These are phyloP conservation scores for Lactarius tabidus DNA, from an alignment of 768 basidiomycete genomes.

Conservation along the genomic window DNA sequence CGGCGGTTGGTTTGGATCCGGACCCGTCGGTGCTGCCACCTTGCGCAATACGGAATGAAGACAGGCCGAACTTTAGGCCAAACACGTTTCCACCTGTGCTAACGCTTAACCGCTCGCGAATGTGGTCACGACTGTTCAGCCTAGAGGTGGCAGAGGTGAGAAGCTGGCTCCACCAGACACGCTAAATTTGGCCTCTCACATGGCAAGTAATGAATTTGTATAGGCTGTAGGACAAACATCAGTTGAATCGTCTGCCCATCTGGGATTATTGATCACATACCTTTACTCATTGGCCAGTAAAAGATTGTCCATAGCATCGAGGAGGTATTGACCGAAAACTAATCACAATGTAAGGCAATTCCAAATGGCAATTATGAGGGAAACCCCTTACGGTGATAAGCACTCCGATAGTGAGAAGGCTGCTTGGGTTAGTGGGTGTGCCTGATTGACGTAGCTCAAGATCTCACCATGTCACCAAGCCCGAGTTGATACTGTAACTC, in stretches of 20 bases:
- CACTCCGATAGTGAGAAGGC: conserved; percentile 23
- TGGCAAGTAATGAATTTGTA: conserved; percentile 49
- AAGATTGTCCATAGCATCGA: conserved; percentile 44
- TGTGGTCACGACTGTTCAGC: conserved; percentile 11
- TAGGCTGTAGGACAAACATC: conserved; percentile 36
- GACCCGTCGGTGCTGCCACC: neutral
- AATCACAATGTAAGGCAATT: neutral
- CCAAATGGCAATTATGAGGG: neutral
- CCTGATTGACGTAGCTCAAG: neutral
- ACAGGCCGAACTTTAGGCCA: neutral
- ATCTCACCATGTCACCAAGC: conserved; percentile 29
- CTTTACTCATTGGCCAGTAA: conserved; percentile 52
- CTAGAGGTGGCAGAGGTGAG: conserved; percentile 7
- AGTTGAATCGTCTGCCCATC: neutral
- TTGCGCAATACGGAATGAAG: neutral
- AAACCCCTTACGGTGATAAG: conserved; percentile 23
- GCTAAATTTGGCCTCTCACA: conserved; percentile 36
- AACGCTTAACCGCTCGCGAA: neutral
- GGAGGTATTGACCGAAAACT: conserved; percentile 36
- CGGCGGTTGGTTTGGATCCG: neutral
- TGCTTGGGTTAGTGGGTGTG: conserved; percentile 1
- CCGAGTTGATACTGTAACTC: conserved; percentile 30
- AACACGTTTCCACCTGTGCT: neutral
- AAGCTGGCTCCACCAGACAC: neutral
- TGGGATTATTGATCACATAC: conserved; percentile 31